Base-by-base conservation (phyloP, 306 rosid species). In the Astragalus membranaceus region DNA sequence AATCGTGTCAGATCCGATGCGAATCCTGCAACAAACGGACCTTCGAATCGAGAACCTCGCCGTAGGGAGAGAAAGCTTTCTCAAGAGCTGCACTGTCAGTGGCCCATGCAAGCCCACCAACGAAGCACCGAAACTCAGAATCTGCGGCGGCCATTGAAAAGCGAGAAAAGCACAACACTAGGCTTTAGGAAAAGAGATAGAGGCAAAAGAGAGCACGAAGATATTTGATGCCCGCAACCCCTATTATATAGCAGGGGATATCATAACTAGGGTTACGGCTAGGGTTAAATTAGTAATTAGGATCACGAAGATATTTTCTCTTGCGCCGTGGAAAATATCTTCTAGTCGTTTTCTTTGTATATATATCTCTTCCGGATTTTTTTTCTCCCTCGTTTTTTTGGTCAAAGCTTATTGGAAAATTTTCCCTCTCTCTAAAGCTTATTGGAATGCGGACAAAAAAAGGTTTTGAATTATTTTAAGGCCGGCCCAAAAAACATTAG, bases 71-170 rank as follows among this genome's bases (percentile, higher is more conserved):
- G 57, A 92, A 92, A n/a, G 96, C 98, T n/a, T 66, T 73, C 84
- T 85, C 85, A 10, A 92, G 82, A 0, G 95, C 77, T 0, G 76
- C 79, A 35, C 48, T 71, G 53, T 92, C 98, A 62, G 98, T 92
- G 88, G 96, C 88, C 98, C 98, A 92, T 0, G 98, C 98, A 2
- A 92, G 96, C 60, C 98, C 98, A 30, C 98, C 98, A 51, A 92
- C 98, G 10, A 92, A 92, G 82, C 94, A 87, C 6, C 98, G 69
- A 82, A 0, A 92, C 76, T 89, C 94, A 49, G 84, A 76, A 11
- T 88, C 91, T 0, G 89, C 85, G 0, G 91, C 54, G 32, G 89
- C 89, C 97, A 92, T 88, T 9, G 54, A 39, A 1, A 0, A 0
- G 0, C 7, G 4, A 66, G 8, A 12, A 1, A 20, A 47, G 2